These are phyloP conservation scores for Saprolegnia parasitica DNA, from an alignment of 352 stramenopile genomes.

Conservation along the genomic window DNA sequence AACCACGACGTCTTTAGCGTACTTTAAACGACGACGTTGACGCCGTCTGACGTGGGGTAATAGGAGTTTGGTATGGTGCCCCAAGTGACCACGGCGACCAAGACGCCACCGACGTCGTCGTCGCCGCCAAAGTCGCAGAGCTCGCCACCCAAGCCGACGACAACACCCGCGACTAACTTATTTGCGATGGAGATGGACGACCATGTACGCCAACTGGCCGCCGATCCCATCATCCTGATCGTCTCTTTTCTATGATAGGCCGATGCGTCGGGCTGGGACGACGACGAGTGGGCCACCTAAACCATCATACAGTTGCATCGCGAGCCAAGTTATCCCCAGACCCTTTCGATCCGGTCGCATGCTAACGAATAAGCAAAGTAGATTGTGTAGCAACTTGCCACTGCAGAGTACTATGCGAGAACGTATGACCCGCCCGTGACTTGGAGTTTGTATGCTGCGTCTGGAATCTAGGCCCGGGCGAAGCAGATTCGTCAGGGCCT, in stretches of 20 bases:
- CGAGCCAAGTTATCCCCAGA: constrained; percentile 40
- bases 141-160: constrained; percentile 31
- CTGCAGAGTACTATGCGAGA: too few relatives aligned
- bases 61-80: constrained; percentile 84
- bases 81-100: constrained; percentile 62
- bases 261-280: constrained; percentile 64
- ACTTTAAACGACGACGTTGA: constrained; percentile 32
- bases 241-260: background rate
- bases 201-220: constrained; percentile 36
- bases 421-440: too few relatives aligned
- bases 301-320: background rate
- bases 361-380: background rate
- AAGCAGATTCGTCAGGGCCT: too few relatives aligned
- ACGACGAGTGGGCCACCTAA: constrained; percentile 74
- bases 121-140: constrained; percentile 18
- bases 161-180: constrained; percentile 31
- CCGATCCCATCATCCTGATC: background rate
- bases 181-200: constrained; percentile 71
- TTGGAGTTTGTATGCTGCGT: too few relatives aligned
- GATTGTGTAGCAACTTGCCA: constrained; percentile 15
- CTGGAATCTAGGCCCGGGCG: too few relatives aligned
- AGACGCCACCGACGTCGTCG: constrained; percentile 33
- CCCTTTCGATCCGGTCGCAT: constrained; percentile 1
- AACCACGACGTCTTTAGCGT: constrained; percentile 74
- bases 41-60: constrained; percentile 22